Conservation (phyloP, 2,329 filamentous ascomycete species). For the Ascomycota sp. region DNA sequence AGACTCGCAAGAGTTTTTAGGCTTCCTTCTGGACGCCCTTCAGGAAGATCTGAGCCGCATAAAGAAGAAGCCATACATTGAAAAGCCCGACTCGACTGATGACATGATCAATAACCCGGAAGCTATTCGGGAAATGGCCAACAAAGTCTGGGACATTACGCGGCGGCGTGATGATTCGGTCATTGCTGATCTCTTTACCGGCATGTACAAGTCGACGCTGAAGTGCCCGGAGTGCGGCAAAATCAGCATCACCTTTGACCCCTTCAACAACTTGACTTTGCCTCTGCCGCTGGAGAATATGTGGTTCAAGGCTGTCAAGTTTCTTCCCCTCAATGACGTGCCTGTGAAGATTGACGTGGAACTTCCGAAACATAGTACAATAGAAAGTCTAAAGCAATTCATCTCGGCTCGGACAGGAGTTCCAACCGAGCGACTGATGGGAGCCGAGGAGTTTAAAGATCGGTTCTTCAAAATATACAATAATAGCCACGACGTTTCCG, state of each 20-base stretch:
- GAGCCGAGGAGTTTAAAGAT: conserved; percentile 58
- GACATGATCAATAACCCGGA: conserved; percentile 71
- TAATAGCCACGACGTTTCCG: conserved; percentile 42
- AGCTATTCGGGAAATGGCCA: conserved; percentile 64
- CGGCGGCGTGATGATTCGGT: conserved; percentile 84
- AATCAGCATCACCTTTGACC: conserved; percentile 95
- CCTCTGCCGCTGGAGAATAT: conserved; percentile 72
- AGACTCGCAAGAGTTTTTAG: conserved; percentile 90
- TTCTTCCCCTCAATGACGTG: conserved; percentile 49
- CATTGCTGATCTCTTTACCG: conserved; percentile 84
- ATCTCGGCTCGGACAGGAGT: conserved; percentile 46
- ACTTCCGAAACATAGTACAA: conserved; percentile 50
- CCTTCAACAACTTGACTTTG: conserved; percentile 82
- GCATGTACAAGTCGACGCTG: conserved; percentile 94
- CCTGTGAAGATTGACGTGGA: conserved; percentile 59
- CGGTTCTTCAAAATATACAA: conserved; percentile 77
- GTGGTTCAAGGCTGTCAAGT: conserved; percentile 54
- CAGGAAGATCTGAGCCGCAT: conserved; percentile 91
- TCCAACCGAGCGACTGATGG: conserved; percentile 43
- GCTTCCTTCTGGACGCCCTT: conserved; percentile 79
- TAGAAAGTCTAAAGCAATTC: conserved; percentile 46
- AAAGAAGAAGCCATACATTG: conserved; percentile 86
- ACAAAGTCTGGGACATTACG: conserved; percentile 78
- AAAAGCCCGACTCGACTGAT: conserved; percentile 93
- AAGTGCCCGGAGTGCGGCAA: conserved; percentile 80